Base-by-base conservation (phyloP, 2,329 filamentous ascomycete genomes). In the Beauveria asiatica region DNA sequence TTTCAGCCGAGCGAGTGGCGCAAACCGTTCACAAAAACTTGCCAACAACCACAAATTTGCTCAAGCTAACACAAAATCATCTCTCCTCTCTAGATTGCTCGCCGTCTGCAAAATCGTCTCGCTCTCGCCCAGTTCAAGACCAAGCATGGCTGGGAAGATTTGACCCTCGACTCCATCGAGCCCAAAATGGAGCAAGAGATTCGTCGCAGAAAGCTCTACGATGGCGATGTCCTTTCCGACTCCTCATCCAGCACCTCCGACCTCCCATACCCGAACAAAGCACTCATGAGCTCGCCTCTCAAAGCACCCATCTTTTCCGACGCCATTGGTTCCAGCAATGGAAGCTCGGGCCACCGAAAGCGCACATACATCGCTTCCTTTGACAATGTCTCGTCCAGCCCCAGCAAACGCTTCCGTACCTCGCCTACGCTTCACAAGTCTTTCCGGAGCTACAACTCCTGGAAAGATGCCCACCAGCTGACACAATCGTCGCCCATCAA, bases 71-170 rank as follows among this genome's bases (percentile, higher is more conserved):
- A 44, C 21, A 27, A 48, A 25, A 30, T 53, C 6, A 49, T 62
- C 59, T 62, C 59, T 62, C 68, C 64, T 63, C 33, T 68, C 59
- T 71, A 97, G 94, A 96, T 99, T 79, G 94, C 92, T 68, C 83
- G 93, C 72, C 89, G 89, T 70, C 81, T 99, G 59, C 92, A 97
- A 77, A 92, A 96, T 78, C 90, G 93, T 64, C 85, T 99, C 62
- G 93, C 94, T 62, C 85, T 97, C 65, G 94, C 94, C 72, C 94
- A 95, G 75, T 94, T 97, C 83, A 97, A 97, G 78, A 92, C 94
- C 66, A 92, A 95, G 76, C 89, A 96, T 77, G 92, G 92, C 72
- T 95, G 92, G 87, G 89, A 97, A 75, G 90, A 94, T 74, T 83
- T 96, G 72, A 90, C 88, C 64, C 84, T 95, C 69, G 90, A 92